Evolutionary conservation across 345 rosid genomes (phyloP), one percentile per base, ranked within the genome.

Genomic region (Camelina laxa): DNA sequence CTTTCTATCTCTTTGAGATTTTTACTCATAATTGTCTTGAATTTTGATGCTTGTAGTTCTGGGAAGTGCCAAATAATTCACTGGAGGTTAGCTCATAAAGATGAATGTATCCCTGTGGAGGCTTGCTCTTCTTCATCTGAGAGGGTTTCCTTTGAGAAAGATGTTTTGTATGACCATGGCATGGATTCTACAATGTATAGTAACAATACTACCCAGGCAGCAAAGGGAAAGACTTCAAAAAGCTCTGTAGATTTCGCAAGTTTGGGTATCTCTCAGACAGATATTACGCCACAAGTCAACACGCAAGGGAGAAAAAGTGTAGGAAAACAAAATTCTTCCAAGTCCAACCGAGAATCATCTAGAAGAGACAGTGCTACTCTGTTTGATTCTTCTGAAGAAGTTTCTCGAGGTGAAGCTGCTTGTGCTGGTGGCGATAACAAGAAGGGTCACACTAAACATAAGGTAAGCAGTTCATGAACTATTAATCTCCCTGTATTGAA

Each of bases 11-110:
- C 42, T 69, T 49, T 66, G n/a, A 8, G 39, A 16, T 12, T 11
- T 38, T 54, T 54, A 47, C 65, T 14, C 55, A 24, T 69, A 31
- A 41, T 9, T 6, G 19, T 49, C 69, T 60, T 65, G 63, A 38
- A 30, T 65, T 65, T 60, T 75, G 5, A 58, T 36, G 56, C 66
- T 21, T 80, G 84, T 86, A 92, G 97, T 83, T 93, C 98, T 24
- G 97, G 97, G 38, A 89, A 82, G 85, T 93, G 98, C 76, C 98
- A 93, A 80, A 89, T 93, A 83, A 79, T 87, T 84, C 98, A 93
- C 69, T 93, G 98, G 98, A 90, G 97, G 87, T 78, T 78, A 83
- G 85, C 81, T 61, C 98, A 93, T 65, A 87, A 80, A 77, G 80
- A 87, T 31, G 93, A 90, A 72, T 93, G 98, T 81, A 77, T 74